Evolutionary conservation across 805 yeast species (phyloP), one percentile per base, ranked within the genome.

Genomic region (Metschnikowia cerradonensis): DNA sequence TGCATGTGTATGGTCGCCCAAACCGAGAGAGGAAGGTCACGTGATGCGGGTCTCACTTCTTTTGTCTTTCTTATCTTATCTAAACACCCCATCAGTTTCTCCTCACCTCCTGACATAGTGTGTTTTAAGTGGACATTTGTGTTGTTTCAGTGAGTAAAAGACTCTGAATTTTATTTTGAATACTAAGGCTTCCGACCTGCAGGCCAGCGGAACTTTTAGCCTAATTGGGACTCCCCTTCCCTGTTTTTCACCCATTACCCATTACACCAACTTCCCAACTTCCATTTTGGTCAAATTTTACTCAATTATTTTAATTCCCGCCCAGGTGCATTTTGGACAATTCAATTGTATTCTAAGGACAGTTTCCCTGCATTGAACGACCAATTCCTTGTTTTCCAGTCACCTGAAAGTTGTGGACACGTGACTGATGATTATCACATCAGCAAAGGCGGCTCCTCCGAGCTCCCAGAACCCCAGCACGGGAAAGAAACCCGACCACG

Each of bases 61-160:
- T 38, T 45, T 37, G 40, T 17, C 43, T 32, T 37, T 37, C 48
- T 38, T 41, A 47, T 48, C 55, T 53, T 51, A 53, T 53, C 56
- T 53, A 49, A 41, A 22, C 31, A 31, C 34, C 45, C 37, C 38
- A 42, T 33, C 45, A 41, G 23, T 35, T 37, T 37, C 36, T 6
- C 19, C 15, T 15, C 43, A 15, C 8, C 34, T 15, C 15, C 17
- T 26, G 4, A 26, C 11, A 26, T 10, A 8, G 30, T 4, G 10
- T 26, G 4, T 26, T 26, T 26, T 26, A 2, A 26, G 10, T 3
- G 30, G 4, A 10, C 3, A 26, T 8, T 26, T 4, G 30, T 26
- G 2, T 26, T 26, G 30, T 26, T 26, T 26, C 4, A 26, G 11
- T 11, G 30, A 26, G 11, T 3, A 26, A 26, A 26, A 26, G 30